Conservation (phyloP, 495 filamentous ascomycete genomes). For the Amniculicola lignicola region DNA sequence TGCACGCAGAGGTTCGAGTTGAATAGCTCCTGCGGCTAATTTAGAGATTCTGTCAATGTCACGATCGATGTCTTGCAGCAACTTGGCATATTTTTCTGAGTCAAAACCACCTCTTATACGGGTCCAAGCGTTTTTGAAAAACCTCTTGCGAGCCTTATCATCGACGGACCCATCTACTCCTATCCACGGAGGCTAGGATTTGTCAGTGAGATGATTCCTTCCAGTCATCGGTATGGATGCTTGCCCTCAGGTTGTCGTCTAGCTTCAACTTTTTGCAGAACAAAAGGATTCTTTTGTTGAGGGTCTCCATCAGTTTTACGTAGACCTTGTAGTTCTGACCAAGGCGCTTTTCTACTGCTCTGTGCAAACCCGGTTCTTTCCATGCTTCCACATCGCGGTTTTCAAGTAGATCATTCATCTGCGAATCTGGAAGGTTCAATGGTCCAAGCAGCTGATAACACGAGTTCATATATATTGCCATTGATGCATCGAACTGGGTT, state of each 20-base stretch:
- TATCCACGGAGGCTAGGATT: conserved; percentile 13
- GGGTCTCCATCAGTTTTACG: conserved; percentile 17
- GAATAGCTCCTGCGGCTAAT: conserved; percentile 7
- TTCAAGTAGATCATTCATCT: conserved; percentile 30
- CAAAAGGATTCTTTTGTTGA: conserved; percentile 15
- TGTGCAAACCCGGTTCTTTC: conserved; percentile 22
- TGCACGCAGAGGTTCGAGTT: neutral
- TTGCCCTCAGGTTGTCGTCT: conserved; percentile 2
- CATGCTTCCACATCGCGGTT: conserved; percentile 29
- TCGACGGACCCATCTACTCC: conserved; percentile 8
- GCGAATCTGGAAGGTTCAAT: conserved; percentile 11
- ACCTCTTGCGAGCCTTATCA: conserved; percentile 3
- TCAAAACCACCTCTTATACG: conserved; percentile 25
- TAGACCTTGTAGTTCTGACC: conserved; percentile 25
- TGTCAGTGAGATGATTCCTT: conserved; percentile 5
- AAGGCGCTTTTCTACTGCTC: conserved; percentile 30
- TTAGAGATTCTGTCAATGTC: conserved; percentile 12
- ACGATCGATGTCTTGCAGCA: conserved; percentile 8
- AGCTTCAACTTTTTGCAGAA: conserved; percentile 33
- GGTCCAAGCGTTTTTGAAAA: conserved; percentile 29
- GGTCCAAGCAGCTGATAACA: conserved; percentile 35
- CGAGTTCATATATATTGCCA: conserved; percentile 14
- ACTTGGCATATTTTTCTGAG: conserved; percentile 5
- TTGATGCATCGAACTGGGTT: conserved; percentile 1
- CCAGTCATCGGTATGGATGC: neutral